Conservation (phyloP, 1,139 yeast species). For the Entelexis sorbosivorans region DNA sequence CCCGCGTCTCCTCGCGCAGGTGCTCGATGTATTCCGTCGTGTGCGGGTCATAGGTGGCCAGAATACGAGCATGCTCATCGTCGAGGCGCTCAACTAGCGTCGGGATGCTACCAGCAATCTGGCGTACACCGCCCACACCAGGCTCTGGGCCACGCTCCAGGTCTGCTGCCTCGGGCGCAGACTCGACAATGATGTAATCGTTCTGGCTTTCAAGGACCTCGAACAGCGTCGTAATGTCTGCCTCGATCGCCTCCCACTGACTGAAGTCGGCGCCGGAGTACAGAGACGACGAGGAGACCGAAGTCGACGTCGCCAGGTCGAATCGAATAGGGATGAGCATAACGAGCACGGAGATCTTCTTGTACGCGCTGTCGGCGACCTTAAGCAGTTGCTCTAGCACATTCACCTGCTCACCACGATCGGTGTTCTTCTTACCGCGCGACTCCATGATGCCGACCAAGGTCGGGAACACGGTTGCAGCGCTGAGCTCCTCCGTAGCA, state of each 20-base stretch:
- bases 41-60: slow-evolving; percentile 87
- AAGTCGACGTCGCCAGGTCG: slow-evolving; percentile 41
- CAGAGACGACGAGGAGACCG: slow-evolving; percentile 62
- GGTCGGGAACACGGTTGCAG: slow-evolving; percentile 54
- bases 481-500: slow-evolving; percentile 29
- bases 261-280: slow-evolving; percentile 37
- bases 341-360: slow-evolving; percentile 65
- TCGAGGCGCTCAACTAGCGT: slow-evolving; percentile 87
- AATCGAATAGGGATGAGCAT: slow-evolving; percentile 81
- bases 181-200: slow-evolving; percentile 63
- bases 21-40: slow-evolving; percentile 88
- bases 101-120: slow-evolving; percentile 72
- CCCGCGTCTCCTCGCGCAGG: slow-evolving; percentile 70
- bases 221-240: slow-evolving; percentile 53
- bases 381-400: slow-evolving; percentile 54
- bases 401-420: slow-evolving; percentile 65
- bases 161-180: slow-evolving; percentile 68
- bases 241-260: slow-evolving; percentile 58
- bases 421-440: slow-evolving; percentile 93
- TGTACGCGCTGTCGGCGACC: slow-evolving; percentile 51
- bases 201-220: slow-evolving; percentile 53
- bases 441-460: slow-evolving; percentile 70
- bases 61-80: slow-evolving; percentile 82
- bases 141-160: slow-evolving; percentile 51
- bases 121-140: slow-evolving; percentile 59